These are phyloP conservation scores for Kurtzmaniella quercitrusa DNA, from an alignment of 1,139 yeast species.

Conservation along the genomic window DNA sequence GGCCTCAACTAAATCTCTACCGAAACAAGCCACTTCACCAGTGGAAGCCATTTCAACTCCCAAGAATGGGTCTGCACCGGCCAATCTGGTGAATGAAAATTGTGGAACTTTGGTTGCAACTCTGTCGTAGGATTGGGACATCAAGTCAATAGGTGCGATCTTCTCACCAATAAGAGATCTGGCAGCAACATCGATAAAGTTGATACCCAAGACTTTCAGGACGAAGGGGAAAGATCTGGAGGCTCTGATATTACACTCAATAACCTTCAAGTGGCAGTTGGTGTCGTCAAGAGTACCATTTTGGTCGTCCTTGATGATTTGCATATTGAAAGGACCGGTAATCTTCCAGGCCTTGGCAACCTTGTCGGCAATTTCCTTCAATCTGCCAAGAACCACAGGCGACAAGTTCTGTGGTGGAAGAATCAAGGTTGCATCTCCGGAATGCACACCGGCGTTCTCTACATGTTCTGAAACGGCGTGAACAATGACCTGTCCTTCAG, in stretches of 20 bases:
- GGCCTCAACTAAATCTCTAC: conserved; percentile 78
- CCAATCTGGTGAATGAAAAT: conserved; percentile 94
- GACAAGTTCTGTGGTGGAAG: conserved; percentile 83
- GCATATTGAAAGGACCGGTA: conserved; percentile 98
- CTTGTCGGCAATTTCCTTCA: conserved; percentile 81
- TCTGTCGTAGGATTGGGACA: conserved; percentile 57
- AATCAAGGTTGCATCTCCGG: conserved; percentile 96
- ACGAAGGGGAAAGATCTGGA: conserved; percentile 99
- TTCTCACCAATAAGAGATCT: conserved; percentile 74
- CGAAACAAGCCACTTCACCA: conserved; percentile 97
- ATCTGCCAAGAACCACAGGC: conserved; percentile 53
- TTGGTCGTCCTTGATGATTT: conserved; percentile 71
- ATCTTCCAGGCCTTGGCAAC: conserved; percentile 94
- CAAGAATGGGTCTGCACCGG: conserved; percentile 97
- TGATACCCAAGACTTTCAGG: conserved; percentile 89
- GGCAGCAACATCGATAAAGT: conserved; percentile 92
- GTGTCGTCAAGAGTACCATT: conserved; percentile 42
- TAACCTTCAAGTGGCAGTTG: conserved; percentile 74
- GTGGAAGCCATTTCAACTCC: conserved; percentile 99
- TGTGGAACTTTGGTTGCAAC: conserved; percentile 98
- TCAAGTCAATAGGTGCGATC: conserved; percentile 69
- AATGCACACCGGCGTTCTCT: conserved; percentile 98
- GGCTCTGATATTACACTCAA: conserved; percentile 97
- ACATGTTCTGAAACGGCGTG: conserved; percentile 98
- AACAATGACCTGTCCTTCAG: conserved; percentile 79